phyloP scores from a whole-genome alignment of 768 basidiomycete genomes.

The Sarcodon sp. region DNA sequence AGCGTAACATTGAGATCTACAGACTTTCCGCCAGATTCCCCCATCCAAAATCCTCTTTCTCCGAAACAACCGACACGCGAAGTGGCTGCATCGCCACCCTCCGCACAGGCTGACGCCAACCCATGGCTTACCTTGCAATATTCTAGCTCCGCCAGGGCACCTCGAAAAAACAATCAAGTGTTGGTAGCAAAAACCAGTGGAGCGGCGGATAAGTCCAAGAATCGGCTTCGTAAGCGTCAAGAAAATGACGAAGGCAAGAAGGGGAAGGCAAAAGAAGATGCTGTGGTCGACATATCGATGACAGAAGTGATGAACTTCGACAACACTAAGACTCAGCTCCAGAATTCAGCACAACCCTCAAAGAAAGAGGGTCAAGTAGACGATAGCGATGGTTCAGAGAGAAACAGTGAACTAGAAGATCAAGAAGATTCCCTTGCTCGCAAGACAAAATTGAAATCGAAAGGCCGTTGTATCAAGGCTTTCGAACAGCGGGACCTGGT shows the following conservation, averaged over 20 bases:
- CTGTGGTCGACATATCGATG: slow-evolving; percentile 63
- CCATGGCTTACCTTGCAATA: slow-evolving; percentile 60
- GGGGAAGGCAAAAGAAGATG: slow-evolving; percentile 59
- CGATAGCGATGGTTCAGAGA: slow-evolving; percentile 34
- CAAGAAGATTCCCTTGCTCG: slow-evolving; percentile 37
- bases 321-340: slow-evolving; percentile 2
- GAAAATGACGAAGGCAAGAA: slow-evolving; percentile 44
- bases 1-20: slow-evolving; percentile 56
- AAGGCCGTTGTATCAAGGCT: slow-evolving; percentile 34
- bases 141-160: slow-evolving; percentile 25
- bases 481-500: slow-evolving; percentile 91
- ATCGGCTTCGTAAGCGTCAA: slow-evolving; percentile 57
- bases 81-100: neutral
- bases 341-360: slow-evolving; percentile 1
- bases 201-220: slow-evolving; percentile 50
- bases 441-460: slow-evolving; percentile 25
- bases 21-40: slow-evolving; percentile 29
- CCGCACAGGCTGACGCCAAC: slow-evolving; percentile 26
- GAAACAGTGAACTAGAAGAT: slow-evolving; percentile 54
- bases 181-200: slow-evolving; percentile 57
- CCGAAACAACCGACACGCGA: too few relatives aligned
- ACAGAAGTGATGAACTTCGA: slow-evolving; percentile 29
- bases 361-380: neutral
- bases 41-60: neutral
- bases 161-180: slow-evolving; percentile 65